These are phyloP conservation scores for Xerocomellus amylosporus DNA, from an alignment of 768 basidiomycete species.

Conservation along the genomic window DNA sequence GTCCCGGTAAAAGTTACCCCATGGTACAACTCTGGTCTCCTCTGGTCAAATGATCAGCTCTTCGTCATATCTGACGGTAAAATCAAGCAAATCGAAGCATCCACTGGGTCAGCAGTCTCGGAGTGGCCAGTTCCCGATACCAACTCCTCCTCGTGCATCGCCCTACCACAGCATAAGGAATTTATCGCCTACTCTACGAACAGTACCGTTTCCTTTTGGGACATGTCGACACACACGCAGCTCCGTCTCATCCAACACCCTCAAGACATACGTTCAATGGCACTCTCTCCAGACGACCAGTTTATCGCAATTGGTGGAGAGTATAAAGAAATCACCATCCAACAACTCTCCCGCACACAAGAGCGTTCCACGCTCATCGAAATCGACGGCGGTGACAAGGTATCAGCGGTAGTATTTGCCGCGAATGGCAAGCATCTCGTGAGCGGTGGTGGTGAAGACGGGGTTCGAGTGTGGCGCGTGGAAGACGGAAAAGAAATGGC, in stretches of 20 bases:
- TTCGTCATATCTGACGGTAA: background rate
- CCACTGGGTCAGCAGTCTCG: background rate
- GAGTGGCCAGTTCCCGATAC: background rate
- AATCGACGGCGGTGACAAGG: background rate
- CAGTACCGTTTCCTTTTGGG: background rate
- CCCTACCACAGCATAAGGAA: background rate
- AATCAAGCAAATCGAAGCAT: background rate
- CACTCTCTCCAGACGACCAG: background rate
- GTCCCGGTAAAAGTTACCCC: background rate
- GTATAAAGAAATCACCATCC: background rate
- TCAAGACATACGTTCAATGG: background rate
- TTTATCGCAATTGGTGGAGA: background rate
- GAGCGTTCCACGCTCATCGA: background rate
- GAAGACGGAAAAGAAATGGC: background rate
- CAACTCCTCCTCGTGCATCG: background rate
- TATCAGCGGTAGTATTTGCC: background rate
- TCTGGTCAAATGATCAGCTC: slow-evolving; percentile 2
- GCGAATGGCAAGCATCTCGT: background rate
- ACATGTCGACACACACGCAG: background rate
- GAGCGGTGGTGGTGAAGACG: background rate
- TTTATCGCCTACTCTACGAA: background rate
- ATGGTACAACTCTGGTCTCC: background rate
- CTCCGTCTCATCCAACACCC: background rate
- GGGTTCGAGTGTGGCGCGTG: background rate
- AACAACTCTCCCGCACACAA: background rate